Evolutionary conservation across 768 basidiomycete species (phyloP).

Genomic region (Psilocybe cubensis): DNA sequence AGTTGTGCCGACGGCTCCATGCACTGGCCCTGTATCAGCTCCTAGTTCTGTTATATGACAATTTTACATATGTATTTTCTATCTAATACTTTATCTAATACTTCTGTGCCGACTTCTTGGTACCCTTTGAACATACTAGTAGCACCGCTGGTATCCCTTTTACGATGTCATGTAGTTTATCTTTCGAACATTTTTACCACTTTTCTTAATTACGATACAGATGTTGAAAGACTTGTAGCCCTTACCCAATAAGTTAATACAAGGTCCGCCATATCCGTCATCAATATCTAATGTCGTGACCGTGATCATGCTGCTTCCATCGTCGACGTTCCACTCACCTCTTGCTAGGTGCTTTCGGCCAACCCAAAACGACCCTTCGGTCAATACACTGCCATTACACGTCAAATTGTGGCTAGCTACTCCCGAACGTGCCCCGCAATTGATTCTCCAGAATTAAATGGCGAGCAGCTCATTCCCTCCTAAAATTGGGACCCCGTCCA

Average conservation of each 20-base stretch:
- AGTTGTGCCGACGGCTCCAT: slow-evolving; percentile 27
- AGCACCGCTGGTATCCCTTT: too few species aligned
- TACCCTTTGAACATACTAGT: too few species aligned
- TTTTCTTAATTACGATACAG: too few species aligned
- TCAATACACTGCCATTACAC: background rate
- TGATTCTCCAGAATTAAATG: too few species aligned
- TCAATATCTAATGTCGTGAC: background rate
- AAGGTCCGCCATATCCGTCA: too few species aligned
- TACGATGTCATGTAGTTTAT: background rate
- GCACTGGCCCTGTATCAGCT: slow-evolving; percentile 23
- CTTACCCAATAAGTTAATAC: too few species aligned
- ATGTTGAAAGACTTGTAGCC: too few species aligned
- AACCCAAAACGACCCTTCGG: background rate
- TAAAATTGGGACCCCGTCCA: slow-evolving; percentile 13
- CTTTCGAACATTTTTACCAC: background rate
- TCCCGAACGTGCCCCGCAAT: background rate
- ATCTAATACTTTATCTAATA: background rate
- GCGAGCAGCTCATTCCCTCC: slow-evolving; percentile 11
- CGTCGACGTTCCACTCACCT: background rate
- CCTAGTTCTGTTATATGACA: background rate
- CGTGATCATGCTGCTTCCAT: background rate
- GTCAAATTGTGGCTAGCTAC: background rate
- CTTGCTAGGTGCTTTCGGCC: background rate
- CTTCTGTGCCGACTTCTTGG: background rate
- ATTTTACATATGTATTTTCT: background rate